Percentiles rank a stretch among this genome's conserved stretches.
Conservation (phyloP, 2,329 filamentous ascomycete species). For the Ploettnerulaceae sp. region DNA sequence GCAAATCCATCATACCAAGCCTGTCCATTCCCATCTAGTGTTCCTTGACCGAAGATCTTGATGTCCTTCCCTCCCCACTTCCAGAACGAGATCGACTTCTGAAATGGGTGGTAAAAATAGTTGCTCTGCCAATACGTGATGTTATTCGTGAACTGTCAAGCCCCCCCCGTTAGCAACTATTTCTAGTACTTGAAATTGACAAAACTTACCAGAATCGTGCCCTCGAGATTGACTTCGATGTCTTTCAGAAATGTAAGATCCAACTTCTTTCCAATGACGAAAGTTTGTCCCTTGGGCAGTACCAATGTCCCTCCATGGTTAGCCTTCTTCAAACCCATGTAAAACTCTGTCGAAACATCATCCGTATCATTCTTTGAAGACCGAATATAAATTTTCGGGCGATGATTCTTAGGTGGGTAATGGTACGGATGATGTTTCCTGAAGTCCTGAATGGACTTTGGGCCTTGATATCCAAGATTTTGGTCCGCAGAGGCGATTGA, state of each 20-base stretch:
- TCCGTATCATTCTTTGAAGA: conserved; percentile 49
- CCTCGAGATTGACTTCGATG: conserved; percentile 56
- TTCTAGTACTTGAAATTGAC: conserved; percentile 18
- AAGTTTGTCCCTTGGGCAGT: conserved; percentile 42
- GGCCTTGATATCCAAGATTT: conserved; percentile 7
- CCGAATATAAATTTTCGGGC: conserved; percentile 47
- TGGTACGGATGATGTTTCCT: conserved; percentile 37
- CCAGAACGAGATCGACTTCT: conserved; percentile 57
- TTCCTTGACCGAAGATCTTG: conserved; percentile 52
- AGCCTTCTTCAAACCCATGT: conserved; percentile 48
- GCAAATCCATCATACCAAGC: conserved; percentile 28
- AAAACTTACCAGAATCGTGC: conserved; percentile 44
- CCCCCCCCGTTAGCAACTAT: conserved; percentile 24
- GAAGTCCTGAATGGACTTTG: conserved; percentile 32
- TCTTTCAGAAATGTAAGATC: conserved; percentile 58
- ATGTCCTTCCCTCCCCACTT: conserved; percentile 59
- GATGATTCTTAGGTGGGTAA: conserved; percentile 25
- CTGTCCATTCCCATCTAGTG: conserved; percentile 25
- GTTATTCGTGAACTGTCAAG: conserved; percentile 53
- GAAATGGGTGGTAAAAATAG: conserved; percentile 46
- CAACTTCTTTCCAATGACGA: conserved; percentile 48
- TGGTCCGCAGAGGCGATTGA: conserved; percentile 2
- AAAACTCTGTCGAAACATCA: conserved; percentile 52
- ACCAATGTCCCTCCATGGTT: conserved; percentile 55
- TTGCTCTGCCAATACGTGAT: conserved; percentile 60